Conservation (phyloP, 2,329 filamentous ascomycete genomes). For the Aspergillus felis region DNA sequence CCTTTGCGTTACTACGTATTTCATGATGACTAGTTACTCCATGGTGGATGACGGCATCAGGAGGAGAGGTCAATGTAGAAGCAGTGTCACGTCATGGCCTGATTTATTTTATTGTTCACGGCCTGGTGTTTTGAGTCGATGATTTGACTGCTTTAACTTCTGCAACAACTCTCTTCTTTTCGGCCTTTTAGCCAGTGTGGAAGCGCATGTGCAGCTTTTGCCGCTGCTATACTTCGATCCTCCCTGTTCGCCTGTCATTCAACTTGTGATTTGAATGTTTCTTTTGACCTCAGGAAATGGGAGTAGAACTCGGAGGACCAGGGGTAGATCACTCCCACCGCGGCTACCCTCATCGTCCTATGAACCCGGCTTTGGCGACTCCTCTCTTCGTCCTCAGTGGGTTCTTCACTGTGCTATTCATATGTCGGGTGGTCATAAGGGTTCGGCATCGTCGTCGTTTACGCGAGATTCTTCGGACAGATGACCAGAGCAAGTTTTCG, state of each 20-base stretch:
- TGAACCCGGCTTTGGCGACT: slow-evolving; percentile 30
- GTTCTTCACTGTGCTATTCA: slow-evolving; percentile 20
- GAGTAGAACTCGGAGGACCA: slow-evolving; percentile 25
- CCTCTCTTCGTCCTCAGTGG: slow-evolving; percentile 28
- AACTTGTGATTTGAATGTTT: background rate
- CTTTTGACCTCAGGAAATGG: slow-evolving; percentile 18
- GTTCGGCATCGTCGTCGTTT: slow-evolving; percentile 23
- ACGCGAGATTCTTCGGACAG: slow-evolving; percentile 12
- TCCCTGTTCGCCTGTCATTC: background rate
- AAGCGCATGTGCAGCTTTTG: slow-evolving; percentile 1
- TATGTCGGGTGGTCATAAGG: slow-evolving; percentile 20
- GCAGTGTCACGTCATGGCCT: background rate
- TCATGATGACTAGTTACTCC: background rate
- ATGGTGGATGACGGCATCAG: slow-evolving; percentile 18
- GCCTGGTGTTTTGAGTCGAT: background rate
- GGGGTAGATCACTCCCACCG: slow-evolving; percentile 18
- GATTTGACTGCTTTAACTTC: background rate
- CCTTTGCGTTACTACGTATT: background rate
- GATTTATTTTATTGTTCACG: background rate
- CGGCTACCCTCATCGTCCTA: slow-evolving; percentile 21
- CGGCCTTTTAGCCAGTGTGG: background rate
- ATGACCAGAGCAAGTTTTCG: slow-evolving; percentile 20
- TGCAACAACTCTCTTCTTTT: background rate
- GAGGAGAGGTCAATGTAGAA: background rate
- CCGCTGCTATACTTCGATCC: background rate